phyloP scores from a whole-genome alignment of 208 protist species.

The Sergeia podlipaevii region DNA sequence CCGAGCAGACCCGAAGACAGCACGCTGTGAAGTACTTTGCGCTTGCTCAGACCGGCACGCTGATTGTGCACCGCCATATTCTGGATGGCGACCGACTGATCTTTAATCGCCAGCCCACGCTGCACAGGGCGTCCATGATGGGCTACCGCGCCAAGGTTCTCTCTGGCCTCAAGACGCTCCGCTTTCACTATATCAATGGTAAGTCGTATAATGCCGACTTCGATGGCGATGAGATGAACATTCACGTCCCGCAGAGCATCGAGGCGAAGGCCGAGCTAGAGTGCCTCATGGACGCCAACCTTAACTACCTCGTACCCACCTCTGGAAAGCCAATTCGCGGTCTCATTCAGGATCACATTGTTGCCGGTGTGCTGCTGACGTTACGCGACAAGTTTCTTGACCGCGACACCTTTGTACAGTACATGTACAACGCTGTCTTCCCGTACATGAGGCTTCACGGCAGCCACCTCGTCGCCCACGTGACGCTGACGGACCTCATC shows the following conservation, averaged over 20 bases:
- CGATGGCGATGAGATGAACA: conserved; percentile 99
- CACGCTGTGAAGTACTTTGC: conserved; percentile 79
- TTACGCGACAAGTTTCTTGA: conserved; percentile 96
- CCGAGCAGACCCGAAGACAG: conserved; percentile 67
- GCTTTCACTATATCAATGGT: conserved; percentile 99
- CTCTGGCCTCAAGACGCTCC: conserved; percentile 94
- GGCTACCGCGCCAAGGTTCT: conserved; percentile 94
- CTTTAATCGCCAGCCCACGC: conserved; percentile 99
- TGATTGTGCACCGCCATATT: conserved; percentile 97
- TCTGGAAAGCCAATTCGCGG: conserved; percentile 98
- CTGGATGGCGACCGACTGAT: conserved; percentile 97
- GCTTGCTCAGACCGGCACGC: conserved; percentile 57
- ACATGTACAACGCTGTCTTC: conserved; percentile 90
- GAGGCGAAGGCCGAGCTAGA: conserved; percentile 94
- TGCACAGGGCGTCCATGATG: conserved; percentile 99
- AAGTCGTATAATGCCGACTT: conserved; percentile 99
- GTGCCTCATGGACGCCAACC: conserved; percentile 93
- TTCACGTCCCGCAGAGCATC: conserved; percentile 98
- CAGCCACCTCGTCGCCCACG: conserved; percentile 22
- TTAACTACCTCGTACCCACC: conserved; percentile 96
- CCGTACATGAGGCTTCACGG: conserved; percentile 70
- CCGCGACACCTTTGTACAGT: conserved; percentile 88
- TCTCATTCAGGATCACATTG: conserved; percentile 99
- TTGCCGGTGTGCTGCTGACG: conserved; percentile 96
- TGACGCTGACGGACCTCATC: conserved; percentile 72